A percentile compares a stretch with the other conserved stretches of the same genome.
Evolutionary conservation across 495 filamentous ascomycete species (phyloP).

Genomic region (Cenococcum geophilum): DNA sequence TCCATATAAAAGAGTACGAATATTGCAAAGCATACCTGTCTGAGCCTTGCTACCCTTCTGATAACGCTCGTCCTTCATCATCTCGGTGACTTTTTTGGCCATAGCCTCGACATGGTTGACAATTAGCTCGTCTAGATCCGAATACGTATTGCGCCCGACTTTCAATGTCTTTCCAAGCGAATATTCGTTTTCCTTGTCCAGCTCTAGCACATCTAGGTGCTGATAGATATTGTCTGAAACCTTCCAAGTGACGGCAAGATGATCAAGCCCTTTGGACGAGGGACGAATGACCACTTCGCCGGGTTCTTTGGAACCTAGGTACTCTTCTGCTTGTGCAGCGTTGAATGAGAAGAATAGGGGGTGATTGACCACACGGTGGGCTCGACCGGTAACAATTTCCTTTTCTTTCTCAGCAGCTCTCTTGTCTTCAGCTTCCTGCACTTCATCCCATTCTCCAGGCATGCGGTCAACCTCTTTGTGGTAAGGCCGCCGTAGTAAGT

Average conservation of each 20-base stretch:
- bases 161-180: slow-evolving; percentile 78
- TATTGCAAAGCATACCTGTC: slow-evolving; percentile 59
- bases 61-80: slow-evolving; percentile 88
- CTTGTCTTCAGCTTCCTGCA: slow-evolving; percentile 69
- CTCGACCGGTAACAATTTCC: slow-evolving; percentile 72
- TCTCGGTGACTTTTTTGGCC: slow-evolving; percentile 95
- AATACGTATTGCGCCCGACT: slow-evolving; percentile 84
- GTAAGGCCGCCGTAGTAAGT: slow-evolving; percentile 64
- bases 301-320: slow-evolving; percentile 70
- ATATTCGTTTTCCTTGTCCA: slow-evolving; percentile 95
- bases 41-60: slow-evolving; percentile 71
- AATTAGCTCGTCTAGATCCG: slow-evolving; percentile 94
- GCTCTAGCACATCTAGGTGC: slow-evolving; percentile 92
- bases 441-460: slow-evolving; percentile 77
- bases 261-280: slow-evolving; percentile 87
- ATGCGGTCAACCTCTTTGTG: slow-evolving; percentile 60
- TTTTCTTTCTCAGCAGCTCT: slow-evolving; percentile 67
- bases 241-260: slow-evolving; percentile 96
- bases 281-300: slow-evolving; percentile 94
- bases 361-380: slow-evolving; percentile 92
- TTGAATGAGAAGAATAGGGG: slow-evolving; percentile 92
- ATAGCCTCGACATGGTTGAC: slow-evolving; percentile 95
- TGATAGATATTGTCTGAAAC: slow-evolving; percentile 91
- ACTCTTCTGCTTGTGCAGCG: slow-evolving; percentile 87
- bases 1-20: neutral